A percentile compares a stretch with the other conserved stretches of the same genome.
Conservation (phyloP, 2,329 filamentous ascomycete genomes). For the Sclerotinia glacialis region DNA sequence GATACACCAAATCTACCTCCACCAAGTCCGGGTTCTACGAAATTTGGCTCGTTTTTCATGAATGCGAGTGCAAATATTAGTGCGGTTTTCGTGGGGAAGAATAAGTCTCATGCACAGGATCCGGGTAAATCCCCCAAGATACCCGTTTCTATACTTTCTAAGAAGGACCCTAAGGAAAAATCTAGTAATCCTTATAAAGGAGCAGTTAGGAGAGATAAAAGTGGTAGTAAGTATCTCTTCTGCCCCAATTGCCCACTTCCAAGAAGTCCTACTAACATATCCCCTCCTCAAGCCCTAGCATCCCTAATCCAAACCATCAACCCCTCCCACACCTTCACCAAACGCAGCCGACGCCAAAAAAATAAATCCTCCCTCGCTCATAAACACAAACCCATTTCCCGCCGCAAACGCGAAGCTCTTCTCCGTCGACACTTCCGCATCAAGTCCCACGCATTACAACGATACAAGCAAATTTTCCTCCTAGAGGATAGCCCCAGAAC, state of each 20-base stretch:
- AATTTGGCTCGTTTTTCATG: neutral
- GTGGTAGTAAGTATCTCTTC: neutral
- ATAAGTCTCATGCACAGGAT: neutral
- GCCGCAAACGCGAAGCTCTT: neutral
- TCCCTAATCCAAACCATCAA: neutral
- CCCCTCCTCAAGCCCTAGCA: neutral
- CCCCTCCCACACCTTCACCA: neutral
- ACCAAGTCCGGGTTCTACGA: neutral
- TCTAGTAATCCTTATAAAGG: neutral
- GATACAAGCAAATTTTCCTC: neutral
- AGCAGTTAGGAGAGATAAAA: neutral
- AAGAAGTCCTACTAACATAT: neutral
- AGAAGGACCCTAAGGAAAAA: neutral
- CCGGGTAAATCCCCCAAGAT: neutral
- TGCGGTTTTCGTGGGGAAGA: slow-evolving; percentile 8
- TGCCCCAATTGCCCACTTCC: neutral
- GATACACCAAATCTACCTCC: neutral
- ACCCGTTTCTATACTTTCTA: neutral
- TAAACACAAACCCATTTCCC: neutral
- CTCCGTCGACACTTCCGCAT: neutral
- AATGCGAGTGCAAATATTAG: slow-evolving; percentile 10
- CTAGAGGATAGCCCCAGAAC: neutral
- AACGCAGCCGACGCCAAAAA: neutral
- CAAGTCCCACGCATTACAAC: neutral
- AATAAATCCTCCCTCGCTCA: neutral